Evolutionary conservation across 352 stramenopile species (phyloP).

Genomic region (Globisporangium echinulatum): DNA sequence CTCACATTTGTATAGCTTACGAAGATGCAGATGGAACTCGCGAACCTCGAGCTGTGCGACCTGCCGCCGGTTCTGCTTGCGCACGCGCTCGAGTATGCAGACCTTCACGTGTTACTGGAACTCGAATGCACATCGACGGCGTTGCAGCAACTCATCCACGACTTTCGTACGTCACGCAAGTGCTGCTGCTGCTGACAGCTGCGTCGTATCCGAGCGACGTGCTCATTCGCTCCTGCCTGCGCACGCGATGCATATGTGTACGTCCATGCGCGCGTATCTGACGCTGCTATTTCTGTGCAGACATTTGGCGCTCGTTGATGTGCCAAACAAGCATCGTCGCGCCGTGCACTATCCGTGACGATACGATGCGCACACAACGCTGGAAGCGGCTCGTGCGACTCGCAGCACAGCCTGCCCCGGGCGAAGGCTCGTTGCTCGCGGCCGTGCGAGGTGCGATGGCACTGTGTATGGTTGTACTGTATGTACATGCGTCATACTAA

Average conservation of each 20-base stretch:
- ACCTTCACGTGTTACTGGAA: conserved; percentile 24
- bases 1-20: no score
- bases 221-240: conserved; percentile 14
- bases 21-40: neutral
- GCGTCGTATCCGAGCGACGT: neutral
- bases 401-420: conserved; percentile 10
- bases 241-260: conserved; percentile 5
- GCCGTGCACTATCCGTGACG: neutral
- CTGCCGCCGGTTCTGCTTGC: conserved; percentile 36
- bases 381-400: conserved; percentile 35
- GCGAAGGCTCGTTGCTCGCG: conserved; percentile 24
- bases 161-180: conserved; percentile 9
- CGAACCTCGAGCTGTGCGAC: conserved; percentile 14
- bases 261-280: no score
- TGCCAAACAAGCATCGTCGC: conserved; percentile 10
- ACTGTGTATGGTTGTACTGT: neutral
- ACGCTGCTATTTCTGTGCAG: conserved; percentile 8
- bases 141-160: conserved; percentile 1
- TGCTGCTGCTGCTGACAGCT: neutral
- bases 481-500: neutral
- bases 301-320: conserved; percentile 25
- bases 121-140: conserved; percentile 19
- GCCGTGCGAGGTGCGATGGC: conserved; percentile 26
- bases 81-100: conserved; percentile 31
- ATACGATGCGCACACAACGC: conserved; percentile 2